These are phyloP conservation scores for Malassezia brasiliensis DNA, from an alignment of 1,284 basidiomycete genomes.

Conservation along the genomic window DNA sequence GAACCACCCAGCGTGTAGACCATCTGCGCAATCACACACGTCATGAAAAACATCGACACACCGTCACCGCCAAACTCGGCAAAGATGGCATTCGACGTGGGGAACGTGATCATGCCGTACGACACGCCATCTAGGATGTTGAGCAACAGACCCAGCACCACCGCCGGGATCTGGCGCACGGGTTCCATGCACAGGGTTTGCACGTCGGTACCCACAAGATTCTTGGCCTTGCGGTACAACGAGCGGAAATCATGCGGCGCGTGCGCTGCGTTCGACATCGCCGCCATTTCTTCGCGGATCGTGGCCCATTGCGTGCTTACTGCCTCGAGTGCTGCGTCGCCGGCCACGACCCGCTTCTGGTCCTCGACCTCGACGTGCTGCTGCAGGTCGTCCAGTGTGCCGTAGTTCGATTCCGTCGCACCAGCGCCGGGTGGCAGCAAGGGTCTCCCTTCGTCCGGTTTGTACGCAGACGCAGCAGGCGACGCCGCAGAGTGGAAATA, in stretches of 20 bases:
- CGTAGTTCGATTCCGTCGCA: not conserved
- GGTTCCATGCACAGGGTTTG: slow-evolving; percentile 29
- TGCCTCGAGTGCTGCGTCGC: slow-evolving; percentile 2
- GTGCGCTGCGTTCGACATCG: slow-evolving; percentile 5
- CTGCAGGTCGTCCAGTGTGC: not conserved
- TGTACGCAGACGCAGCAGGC: not conserved
- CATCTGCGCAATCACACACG: slow-evolving; percentile 68
- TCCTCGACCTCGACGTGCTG: not conserved
- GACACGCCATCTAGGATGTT: slow-evolving; percentile 85
- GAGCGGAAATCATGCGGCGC: slow-evolving; percentile 2
- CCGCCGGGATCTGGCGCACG: slow-evolving; percentile 57
- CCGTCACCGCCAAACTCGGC: slow-evolving; percentile 73
- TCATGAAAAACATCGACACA: slow-evolving; percentile 61
- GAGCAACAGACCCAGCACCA: slow-evolving; percentile 71
- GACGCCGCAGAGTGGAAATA: not conserved
- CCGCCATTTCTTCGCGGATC: not conserved
- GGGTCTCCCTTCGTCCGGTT: not conserved
- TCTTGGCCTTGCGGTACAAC: not conserved
- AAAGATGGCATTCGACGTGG: slow-evolving; percentile 63
- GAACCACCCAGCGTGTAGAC: slow-evolving; percentile 75
- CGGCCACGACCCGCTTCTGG: slow-evolving; percentile 2
- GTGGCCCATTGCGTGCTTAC: slow-evolving; percentile 8
- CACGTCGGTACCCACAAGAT: slow-evolving; percentile 28
- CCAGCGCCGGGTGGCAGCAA: not conserved
- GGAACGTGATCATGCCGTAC: slow-evolving; percentile 76